A percentile compares a stretch with the other conserved stretches of the same genome.
Conservation (phyloP, 495 filamentous ascomycete species). For the Neurospora tetraspora region DNA sequence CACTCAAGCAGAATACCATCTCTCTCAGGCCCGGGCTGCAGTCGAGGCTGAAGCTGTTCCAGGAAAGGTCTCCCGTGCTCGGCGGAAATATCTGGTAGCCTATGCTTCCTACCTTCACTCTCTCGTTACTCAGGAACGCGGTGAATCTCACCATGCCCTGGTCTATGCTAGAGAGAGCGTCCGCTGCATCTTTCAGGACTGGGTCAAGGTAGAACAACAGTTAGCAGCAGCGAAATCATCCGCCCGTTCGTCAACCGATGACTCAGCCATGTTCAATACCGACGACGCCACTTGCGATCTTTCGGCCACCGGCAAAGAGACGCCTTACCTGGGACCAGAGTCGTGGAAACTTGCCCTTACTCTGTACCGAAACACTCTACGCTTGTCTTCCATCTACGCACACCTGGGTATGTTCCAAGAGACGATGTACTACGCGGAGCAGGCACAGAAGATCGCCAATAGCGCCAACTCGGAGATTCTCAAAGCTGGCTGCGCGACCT, state of each 20-base stretch:
- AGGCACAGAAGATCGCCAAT: constrained; percentile 69
- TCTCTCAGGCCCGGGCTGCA: constrained; percentile 26
- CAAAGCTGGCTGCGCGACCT: constrained; percentile 41
- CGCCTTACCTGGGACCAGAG: constrained; percentile 41
- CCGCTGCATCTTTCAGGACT: constrained; percentile 55
- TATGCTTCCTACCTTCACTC: constrained; percentile 52
- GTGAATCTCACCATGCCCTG: constrained; percentile 54
- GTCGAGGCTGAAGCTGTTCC: constrained; percentile 9
- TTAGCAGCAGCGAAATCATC: constrained; percentile 16
- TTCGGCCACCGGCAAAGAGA: not conserved
- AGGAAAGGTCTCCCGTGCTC: constrained; percentile 14
- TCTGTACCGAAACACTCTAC: constrained; percentile 56
- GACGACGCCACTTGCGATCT: constrained; percentile 6
- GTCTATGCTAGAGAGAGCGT: constrained; percentile 57
- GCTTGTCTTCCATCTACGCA: constrained; percentile 66
- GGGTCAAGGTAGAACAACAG: constrained; percentile 51
- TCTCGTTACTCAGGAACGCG: constrained; percentile 51
- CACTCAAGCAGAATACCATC: constrained; percentile 43
- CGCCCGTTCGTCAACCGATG: constrained; percentile 25
- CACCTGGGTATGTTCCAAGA: constrained; percentile 82
- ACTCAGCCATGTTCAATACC: constrained; percentile 10
- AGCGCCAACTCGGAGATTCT: constrained; percentile 54
- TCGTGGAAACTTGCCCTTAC: constrained; percentile 75
- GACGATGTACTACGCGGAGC: constrained; percentile 79
- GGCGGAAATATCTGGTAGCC: constrained; percentile 35